Conservation (phyloP, 768 basidiomycete genomes). For the Tremella yokohamensis region DNA sequence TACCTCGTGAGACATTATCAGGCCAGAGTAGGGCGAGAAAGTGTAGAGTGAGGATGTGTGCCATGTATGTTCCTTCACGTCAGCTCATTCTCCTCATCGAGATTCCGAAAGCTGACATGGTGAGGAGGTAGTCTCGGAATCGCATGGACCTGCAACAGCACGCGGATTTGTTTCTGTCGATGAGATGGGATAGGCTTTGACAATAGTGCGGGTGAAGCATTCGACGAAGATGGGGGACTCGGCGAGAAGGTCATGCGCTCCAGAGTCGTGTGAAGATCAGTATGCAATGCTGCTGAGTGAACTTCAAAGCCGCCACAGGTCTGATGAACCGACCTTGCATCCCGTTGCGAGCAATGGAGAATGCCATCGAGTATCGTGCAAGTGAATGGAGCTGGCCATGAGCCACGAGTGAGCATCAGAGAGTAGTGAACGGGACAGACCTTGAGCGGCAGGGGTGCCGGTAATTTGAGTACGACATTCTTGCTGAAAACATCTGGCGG, state of each 20-base stretch:
- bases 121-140: constrained; percentile 40
- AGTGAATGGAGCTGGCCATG: constrained; percentile 40
- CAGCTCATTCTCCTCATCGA: not conserved
- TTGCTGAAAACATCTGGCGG: constrained; percentile 46
- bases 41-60: constrained; percentile 49
- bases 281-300: constrained; percentile 37
- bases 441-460: constrained; percentile 46
- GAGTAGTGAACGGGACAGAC: constrained; percentile 21
- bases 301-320: not conserved
- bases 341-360: constrained; percentile 44
- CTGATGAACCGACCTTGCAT: constrained; percentile 40
- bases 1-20: constrained; percentile 46
- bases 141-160: constrained; percentile 33
- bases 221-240: constrained; percentile 14
- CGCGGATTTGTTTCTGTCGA: constrained; percentile 40
- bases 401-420: not conserved
- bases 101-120: constrained; percentile 20
- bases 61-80: constrained; percentile 44
- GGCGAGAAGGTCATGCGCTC: constrained; percentile 45
- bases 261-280: constrained; percentile 37
- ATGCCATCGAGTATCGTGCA: constrained; percentile 40
- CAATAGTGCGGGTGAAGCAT: constrained; percentile 4
- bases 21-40: constrained; percentile 46
- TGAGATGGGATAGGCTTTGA: constrained; percentile 22
- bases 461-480: constrained; percentile 41